Conservation (phyloP, 257 asterid species). For the Solanum boliviense region DNA sequence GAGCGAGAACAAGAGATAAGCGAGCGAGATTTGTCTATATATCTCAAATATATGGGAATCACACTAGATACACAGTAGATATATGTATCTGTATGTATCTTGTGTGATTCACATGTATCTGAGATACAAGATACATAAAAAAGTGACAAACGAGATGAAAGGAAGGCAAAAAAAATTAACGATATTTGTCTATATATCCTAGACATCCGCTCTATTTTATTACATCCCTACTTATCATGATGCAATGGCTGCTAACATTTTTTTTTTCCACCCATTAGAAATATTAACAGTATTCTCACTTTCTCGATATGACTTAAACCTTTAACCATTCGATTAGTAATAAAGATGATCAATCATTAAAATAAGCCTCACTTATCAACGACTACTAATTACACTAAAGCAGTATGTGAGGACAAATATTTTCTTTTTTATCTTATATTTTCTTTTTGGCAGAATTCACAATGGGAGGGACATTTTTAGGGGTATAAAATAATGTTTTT, state of each 20-base stretch:
- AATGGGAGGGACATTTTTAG: background rate
- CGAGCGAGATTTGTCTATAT: no score
- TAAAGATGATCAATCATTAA: no score
- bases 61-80: no score
- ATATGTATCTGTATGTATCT: no score
- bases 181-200: no score
- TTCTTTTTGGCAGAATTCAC: background rate
- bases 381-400: background rate
- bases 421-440: background rate
- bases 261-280: background rate
- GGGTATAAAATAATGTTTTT: background rate
- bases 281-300: background rate
- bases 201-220: background rate
- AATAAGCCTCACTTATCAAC: background rate
- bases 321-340: no score
- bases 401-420: background rate
- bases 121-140: no score
- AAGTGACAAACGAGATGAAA: background rate
- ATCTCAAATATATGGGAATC: background rate
- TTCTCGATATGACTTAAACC: background rate
- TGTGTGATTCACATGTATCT: background rate
- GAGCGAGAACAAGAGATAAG: background rate
- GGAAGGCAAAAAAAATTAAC: no score
- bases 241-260: background rate
- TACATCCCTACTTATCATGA: background rate